phyloP scores from a whole-genome alignment of 495 filamentous ascomycete species.

The Pseudoneurospora amorphoporcata region DNA sequence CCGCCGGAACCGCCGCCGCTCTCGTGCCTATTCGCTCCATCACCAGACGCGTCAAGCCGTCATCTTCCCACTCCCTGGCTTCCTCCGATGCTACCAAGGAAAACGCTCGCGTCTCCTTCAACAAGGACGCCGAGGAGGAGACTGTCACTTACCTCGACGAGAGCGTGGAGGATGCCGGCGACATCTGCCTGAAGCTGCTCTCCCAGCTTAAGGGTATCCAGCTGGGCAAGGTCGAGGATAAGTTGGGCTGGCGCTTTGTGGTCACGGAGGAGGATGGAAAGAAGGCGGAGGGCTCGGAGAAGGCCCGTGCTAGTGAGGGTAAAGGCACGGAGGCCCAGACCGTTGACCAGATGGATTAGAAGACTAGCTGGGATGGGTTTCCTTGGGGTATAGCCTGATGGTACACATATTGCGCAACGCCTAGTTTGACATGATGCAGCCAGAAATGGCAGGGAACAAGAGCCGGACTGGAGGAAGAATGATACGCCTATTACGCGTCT shows the following conservation, averaged over 20 bases:
- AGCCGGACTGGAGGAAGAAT: background rate
- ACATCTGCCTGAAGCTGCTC: conserved; percentile 57
- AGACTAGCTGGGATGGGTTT: background rate
- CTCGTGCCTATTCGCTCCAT: conserved; percentile 87
- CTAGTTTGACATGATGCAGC: background rate
- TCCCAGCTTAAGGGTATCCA: conserved; percentile 78
- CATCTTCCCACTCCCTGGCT: conserved; percentile 28
- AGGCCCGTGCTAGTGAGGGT: background rate
- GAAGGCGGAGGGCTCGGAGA: conserved; percentile 17
- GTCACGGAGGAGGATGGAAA: conserved; percentile 42
- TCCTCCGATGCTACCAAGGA: conserved; percentile 6
- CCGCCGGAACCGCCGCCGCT: conserved; percentile 85
- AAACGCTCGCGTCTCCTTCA: background rate
- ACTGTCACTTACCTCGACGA: conserved; percentile 56
- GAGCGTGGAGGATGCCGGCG: conserved; percentile 55
- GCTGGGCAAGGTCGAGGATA: conserved; percentile 62
- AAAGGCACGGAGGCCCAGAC: background rate
- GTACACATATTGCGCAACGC: background rate
- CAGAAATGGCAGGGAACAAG: background rate
- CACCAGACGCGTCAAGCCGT: conserved; percentile 43
- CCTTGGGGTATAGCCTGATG: background rate
- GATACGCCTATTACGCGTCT: background rate
- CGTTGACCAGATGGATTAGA: background rate
- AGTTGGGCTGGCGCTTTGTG: conserved; percentile 58
- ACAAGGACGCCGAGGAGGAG: conserved; percentile 31